phyloP scores from a whole-genome alignment of 139 green algal species.

The Auxenochlorella pyrenoidosa region DNA sequence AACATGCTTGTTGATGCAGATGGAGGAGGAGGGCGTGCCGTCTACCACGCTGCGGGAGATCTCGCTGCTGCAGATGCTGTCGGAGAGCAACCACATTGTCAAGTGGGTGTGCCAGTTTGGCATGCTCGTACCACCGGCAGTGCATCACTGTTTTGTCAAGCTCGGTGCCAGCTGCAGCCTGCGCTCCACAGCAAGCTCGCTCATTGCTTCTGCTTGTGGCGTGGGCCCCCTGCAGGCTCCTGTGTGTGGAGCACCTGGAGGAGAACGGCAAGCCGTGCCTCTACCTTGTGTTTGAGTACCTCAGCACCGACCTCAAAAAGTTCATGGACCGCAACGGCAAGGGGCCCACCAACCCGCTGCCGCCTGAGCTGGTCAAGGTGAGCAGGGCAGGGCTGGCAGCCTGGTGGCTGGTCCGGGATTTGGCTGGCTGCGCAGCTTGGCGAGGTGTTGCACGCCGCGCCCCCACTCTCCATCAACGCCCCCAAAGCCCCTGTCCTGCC shows the following conservation, averaged over 20 bases:
- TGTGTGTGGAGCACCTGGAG: constrained; percentile 96
- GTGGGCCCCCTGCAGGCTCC: constrained; percentile 73
- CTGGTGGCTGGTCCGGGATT: no score
- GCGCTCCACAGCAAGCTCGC: background rate
- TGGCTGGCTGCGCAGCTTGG: no score
- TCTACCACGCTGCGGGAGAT: constrained; percentile 97
- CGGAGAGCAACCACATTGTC: constrained; percentile 91
- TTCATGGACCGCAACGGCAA: constrained; percentile 96
- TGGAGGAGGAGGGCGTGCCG: constrained; percentile 98
- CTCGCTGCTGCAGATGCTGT: constrained; percentile 92
- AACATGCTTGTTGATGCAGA: constrained; percentile 58
- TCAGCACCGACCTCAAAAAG: constrained; percentile 98
- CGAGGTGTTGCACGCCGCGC: no score
- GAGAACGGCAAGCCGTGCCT: constrained; percentile 96
- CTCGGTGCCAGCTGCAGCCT: no score
- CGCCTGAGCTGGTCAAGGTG: constrained; percentile 77
- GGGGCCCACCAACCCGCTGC: constrained; percentile 72
- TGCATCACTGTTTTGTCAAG: no score
- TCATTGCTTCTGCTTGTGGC: no score
- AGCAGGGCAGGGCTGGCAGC: background rate
- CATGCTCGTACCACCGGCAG: background rate
- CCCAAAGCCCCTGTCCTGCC: background rate
- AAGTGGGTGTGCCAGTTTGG: constrained; percentile 60
- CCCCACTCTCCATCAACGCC: background rate
- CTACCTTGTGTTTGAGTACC: constrained; percentile 99